A percentile compares a stretch with the other conserved stretches of the same genome.
These are phyloP conservation scores for Hyaloperonospora brassicae DNA, from an alignment of 352 stramenopile species.

Conservation along the genomic window DNA sequence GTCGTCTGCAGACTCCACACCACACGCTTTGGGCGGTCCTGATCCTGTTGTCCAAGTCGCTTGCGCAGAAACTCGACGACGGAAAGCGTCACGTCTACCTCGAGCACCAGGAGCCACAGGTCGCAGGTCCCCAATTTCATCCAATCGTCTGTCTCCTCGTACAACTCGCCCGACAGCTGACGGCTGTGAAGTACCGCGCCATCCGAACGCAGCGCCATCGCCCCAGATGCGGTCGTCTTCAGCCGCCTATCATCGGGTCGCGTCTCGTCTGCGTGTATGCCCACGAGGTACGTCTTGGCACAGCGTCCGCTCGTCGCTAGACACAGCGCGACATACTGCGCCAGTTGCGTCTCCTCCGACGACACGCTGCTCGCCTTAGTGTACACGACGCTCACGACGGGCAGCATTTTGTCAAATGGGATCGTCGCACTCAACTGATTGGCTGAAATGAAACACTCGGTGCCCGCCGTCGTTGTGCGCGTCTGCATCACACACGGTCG, in stretches of 20 bases:
- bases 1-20: conserved; percentile 60
- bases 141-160: conserved; percentile 37
- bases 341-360: conserved; percentile 49
- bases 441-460: background rate
- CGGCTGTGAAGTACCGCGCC: conserved; percentile 33
- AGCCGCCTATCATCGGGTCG: background rate
- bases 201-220: conserved; percentile 37
- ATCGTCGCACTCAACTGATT: background rate
- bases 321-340: conserved; percentile 54
- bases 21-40: conserved; percentile 34
- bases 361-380: conserved; percentile 36
- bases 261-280: conserved; percentile 11
- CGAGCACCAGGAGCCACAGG: conserved; percentile 55
- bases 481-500: too few species aligned
- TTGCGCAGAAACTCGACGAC: conserved; percentile 43
- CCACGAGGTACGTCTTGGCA: conserved; percentile 40
- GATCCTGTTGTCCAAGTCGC: conserved; percentile 26
- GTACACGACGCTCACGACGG: conserved; percentile 51
- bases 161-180: conserved; percentile 18
- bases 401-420: conserved; percentile 9
- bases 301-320: conserved; percentile 42
- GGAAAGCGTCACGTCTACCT: conserved; percentile 32
- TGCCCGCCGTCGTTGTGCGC: too few species aligned
- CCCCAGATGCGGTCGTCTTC: background rate
- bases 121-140: conserved; percentile 39